Evolutionary conservation across 352 stramenopile genomes (phyloP).

Genomic region (Pythium aristosporum): DNA sequence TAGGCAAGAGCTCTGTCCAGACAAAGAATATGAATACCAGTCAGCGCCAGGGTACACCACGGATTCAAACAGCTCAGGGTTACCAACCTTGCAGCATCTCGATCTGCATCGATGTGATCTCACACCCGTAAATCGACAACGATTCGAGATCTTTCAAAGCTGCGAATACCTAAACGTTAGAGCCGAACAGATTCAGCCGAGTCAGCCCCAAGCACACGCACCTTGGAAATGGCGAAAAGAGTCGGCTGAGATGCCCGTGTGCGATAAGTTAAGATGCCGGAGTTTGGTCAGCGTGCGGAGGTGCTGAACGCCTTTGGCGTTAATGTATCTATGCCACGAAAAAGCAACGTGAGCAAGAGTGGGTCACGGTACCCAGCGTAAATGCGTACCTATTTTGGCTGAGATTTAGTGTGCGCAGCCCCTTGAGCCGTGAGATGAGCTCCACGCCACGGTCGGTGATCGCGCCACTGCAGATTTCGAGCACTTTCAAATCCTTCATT

Average conservation of each 20-base stretch:
- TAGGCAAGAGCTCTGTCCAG: slow-evolving; percentile 23
- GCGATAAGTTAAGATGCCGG: slow-evolving; percentile 73
- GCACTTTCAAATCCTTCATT: slow-evolving; percentile 48
- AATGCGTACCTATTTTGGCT: slow-evolving; percentile 66
- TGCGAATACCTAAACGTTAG: slow-evolving; percentile 3
- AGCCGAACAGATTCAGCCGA: background rate
- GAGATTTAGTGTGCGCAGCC: slow-evolving; percentile 72
- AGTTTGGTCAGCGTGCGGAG: slow-evolving; percentile 58
- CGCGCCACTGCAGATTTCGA: slow-evolving; percentile 65
- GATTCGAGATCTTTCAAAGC: slow-evolving; percentile 30
- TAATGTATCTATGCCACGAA: slow-evolving; percentile 54
- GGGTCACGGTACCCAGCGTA: background rate
- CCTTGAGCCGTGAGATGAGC: slow-evolving; percentile 72
- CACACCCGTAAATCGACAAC: slow-evolving; percentile 31
- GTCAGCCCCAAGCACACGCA: slow-evolving; percentile 27
- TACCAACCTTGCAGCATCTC: slow-evolving; percentile 27
- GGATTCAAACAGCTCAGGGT: background rate
- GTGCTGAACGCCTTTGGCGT: slow-evolving; percentile 59
- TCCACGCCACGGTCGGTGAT: slow-evolving; percentile 74
- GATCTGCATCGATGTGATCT: slow-evolving; percentile 19
- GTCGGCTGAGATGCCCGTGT: slow-evolving; percentile 62
- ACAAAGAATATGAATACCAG: background rate
- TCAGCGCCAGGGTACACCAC: background rate
- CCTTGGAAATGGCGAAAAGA: slow-evolving; percentile 72
- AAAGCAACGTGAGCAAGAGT: background rate